Percentiles rank a stretch among this genome's conserved stretches.
These are phyloP conservation scores for Rhodocollybia butyracea DNA, from an alignment of 768 basidiomycete species.

Conservation along the genomic window DNA sequence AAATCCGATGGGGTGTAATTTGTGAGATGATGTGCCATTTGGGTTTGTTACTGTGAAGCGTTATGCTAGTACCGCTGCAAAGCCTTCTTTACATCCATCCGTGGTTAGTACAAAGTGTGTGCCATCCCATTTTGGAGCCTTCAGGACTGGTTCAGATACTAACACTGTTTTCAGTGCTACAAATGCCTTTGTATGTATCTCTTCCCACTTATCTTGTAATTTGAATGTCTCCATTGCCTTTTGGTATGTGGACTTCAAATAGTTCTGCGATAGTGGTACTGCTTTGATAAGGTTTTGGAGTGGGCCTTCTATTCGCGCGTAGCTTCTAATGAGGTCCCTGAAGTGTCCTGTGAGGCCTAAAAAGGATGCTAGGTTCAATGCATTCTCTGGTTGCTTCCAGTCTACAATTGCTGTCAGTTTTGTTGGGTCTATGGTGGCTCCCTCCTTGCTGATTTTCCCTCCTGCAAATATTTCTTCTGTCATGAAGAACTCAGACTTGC, in stretches of 20 bases:
- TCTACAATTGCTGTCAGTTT: slow-evolving; percentile 4
- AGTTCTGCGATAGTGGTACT: background rate
- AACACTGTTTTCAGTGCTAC: slow-evolving; percentile 25
- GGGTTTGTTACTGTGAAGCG: slow-evolving; percentile 11
- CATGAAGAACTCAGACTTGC: slow-evolving; percentile 11
- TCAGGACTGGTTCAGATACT: slow-evolving; percentile 28
- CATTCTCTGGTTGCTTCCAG: slow-evolving; percentile 7
- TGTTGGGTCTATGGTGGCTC: too few relatives aligned
- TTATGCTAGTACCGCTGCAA: slow-evolving; percentile 29
- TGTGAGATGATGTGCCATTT: too few relatives aligned
- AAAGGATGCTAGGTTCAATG: slow-evolving; percentile 13
- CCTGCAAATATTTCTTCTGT: slow-evolving; percentile 6
- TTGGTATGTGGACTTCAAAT: background rate
- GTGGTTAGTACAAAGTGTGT: slow-evolving; percentile 30
- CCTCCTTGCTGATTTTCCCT: slow-evolving; percentile 1
- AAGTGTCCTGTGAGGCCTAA: slow-evolving; percentile 12
- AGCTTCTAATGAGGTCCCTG: slow-evolving; percentile 6
- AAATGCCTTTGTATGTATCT: background rate
- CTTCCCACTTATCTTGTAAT: slow-evolving; percentile 18
- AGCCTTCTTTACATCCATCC: too few relatives aligned
- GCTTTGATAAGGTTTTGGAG: slow-evolving; percentile 15
- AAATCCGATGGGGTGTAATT: too few relatives aligned
- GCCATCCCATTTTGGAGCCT: slow-evolving; percentile 27
- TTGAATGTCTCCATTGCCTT: too few relatives aligned
- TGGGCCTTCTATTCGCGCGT: slow-evolving; percentile 11